Conservation (phyloP, 768 basidiomycete genomes). For the Kwoniella sp. region DNA sequence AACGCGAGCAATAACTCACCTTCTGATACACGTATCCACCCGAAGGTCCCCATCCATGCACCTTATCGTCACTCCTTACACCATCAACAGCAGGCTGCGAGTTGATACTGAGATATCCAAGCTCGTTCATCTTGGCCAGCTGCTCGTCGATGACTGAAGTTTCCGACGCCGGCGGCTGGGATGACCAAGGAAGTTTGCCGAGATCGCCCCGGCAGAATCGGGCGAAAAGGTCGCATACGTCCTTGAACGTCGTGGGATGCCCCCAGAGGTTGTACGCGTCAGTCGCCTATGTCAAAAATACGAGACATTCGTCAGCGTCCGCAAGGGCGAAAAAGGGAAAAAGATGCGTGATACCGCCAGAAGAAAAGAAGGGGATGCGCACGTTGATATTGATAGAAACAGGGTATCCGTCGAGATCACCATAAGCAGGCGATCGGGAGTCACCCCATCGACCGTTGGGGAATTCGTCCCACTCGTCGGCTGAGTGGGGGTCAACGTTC, state of each 20-base stretch:
- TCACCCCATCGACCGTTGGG: slow-evolving; percentile 99
- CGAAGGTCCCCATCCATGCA: slow-evolving; percentile 89
- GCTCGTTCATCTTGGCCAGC: slow-evolving; percentile 71
- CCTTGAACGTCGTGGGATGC: slow-evolving; percentile 38
- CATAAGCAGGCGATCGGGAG: slow-evolving; percentile 94
- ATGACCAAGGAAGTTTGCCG: slow-evolving; percentile 55
- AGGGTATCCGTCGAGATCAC: slow-evolving; percentile 95
- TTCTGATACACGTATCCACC: slow-evolving; percentile 97
- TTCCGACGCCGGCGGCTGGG: slow-evolving; percentile 55
- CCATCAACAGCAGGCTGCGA: slow-evolving; percentile 96
- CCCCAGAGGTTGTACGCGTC: slow-evolving; percentile 55
- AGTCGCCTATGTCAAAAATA: slow-evolving; percentile 37
- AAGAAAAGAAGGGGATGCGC: not conserved
- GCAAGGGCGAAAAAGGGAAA: not conserved
- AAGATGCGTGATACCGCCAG: not conserved
- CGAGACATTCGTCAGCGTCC: too few relatives aligned
- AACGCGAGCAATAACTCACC: slow-evolving; percentile 62
- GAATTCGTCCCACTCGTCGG: slow-evolving; percentile 99
- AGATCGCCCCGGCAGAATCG: slow-evolving; percentile 55
- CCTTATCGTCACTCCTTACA: slow-evolving; percentile 76
- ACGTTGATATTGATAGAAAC: slow-evolving; percentile 89
- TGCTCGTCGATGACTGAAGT: slow-evolving; percentile 56
- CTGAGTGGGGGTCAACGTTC: slow-evolving; percentile 8
- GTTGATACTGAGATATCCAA: slow-evolving; percentile 96
- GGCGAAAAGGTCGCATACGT: slow-evolving; percentile 53